Conservation (phyloP, 164 flowering plant species). For the Vitis vinifera region ASM3070453v1 NC_081811.1:5128501-5129000, state of each 20-base stretch:
- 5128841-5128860: slow-evolving; percentile 60
- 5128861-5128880: slow-evolving; percentile 56
- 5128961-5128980: no score
- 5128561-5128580: background rate
- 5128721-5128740: background rate
- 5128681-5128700: slow-evolving; percentile 2
- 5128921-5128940: background rate
- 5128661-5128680: background rate
- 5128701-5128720: background rate
- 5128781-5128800: slow-evolving; percentile 73
- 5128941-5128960: no score
- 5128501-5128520: no score
- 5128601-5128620: background rate
- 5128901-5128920: background rate
- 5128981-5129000: no score
- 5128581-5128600: background rate
- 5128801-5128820: slow-evolving; percentile 71
- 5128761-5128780: slow-evolving; percentile 67
- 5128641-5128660: background rate
- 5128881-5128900: background rate
- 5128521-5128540: no score
- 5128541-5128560: no score
- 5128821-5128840: slow-evolving; percentile 52
- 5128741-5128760: slow-evolving; percentile 36
- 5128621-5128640: background rate